Conservation (phyloP, 805 yeast genomes). For the Cyberlindnera lachancei region DNA sequence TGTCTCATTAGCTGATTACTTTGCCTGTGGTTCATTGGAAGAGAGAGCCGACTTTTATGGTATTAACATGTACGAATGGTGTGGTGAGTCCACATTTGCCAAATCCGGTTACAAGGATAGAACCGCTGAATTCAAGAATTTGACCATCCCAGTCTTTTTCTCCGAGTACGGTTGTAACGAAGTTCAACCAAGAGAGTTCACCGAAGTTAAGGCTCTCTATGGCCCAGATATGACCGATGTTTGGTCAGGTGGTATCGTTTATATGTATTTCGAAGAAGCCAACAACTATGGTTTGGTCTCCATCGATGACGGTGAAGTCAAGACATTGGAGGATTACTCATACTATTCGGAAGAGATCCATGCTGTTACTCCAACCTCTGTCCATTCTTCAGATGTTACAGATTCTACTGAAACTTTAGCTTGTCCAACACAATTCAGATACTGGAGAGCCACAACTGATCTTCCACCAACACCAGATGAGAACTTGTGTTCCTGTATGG, state of each 20-base stretch:
- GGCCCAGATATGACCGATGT: constrained; percentile 67
- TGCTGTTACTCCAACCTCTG: constrained; percentile 45
- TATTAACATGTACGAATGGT: constrained; percentile 87
- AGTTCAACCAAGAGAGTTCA: constrained; percentile 62
- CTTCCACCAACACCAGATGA: constrained; percentile 77
- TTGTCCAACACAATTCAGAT: constrained; percentile 50
- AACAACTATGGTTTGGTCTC: constrained; percentile 71
- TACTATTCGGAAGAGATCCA: constrained; percentile 56
- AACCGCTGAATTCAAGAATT: constrained; percentile 55
- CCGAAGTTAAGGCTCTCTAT: constrained; percentile 62
- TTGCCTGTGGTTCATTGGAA: constrained; percentile 62
- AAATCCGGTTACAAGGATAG: constrained; percentile 60
- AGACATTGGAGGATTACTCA: constrained; percentile 55
- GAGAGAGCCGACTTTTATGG: constrained; percentile 76
- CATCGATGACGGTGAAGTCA: constrained; percentile 35
- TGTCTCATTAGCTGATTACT: constrained; percentile 63
- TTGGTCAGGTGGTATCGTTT: constrained; percentile 89
- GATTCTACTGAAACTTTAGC: constrained; percentile 39
- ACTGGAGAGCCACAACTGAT: constrained; percentile 62
- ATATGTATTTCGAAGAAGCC: constrained; percentile 74
- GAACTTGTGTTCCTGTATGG: constrained; percentile 57
- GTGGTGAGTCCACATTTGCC: constrained; percentile 55
- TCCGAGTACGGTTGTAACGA: constrained; percentile 79
- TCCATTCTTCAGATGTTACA: constrained; percentile 30
- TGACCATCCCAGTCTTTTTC: constrained; percentile 69